Evolutionary conservation across 2,329 filamentous ascomycete species (phyloP).

Genomic region (Fusarium albosuccineum): DNA sequence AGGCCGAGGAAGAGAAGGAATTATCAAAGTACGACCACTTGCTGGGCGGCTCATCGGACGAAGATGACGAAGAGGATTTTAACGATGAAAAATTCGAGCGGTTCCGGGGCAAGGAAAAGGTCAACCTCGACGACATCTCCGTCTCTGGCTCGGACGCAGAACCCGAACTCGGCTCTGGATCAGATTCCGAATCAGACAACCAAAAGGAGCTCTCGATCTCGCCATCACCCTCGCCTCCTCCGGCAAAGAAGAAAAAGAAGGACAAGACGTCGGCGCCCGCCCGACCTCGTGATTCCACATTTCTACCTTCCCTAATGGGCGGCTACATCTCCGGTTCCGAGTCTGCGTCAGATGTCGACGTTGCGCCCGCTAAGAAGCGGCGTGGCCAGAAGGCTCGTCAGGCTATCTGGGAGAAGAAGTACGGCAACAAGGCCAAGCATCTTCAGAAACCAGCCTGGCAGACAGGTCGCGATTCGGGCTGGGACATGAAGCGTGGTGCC

Average conservation of each 20-base stretch:
- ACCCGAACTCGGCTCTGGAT: conserved; percentile 46
- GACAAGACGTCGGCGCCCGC: conserved; percentile 35
- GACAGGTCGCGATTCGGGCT: conserved; percentile 62
- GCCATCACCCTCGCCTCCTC: conserved; percentile 53
- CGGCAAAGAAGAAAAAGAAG: conserved; percentile 52
- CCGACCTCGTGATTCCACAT: conserved; percentile 63
- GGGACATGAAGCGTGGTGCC: conserved; percentile 70
- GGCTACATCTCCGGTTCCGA: conserved; percentile 85
- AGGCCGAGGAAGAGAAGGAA: conserved; percentile 51
- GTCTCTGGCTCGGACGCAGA: conserved; percentile 52
- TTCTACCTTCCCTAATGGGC: conserved; percentile 81
- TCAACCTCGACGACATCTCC: conserved; percentile 57
- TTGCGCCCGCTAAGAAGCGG: conserved; percentile 75
- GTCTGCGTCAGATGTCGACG: conserved; percentile 75
- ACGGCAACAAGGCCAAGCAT: conserved; percentile 77
- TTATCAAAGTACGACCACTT: conserved; percentile 60
- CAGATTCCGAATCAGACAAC: conserved; percentile 40
- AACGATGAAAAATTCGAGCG: conserved; percentile 49
- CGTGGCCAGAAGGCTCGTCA: conserved; percentile 83
- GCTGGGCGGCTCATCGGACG: conserved; percentile 59
- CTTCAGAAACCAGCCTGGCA: conserved; percentile 58
- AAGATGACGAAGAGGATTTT: conserved; percentile 55
- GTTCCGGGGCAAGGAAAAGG: conserved; percentile 52
- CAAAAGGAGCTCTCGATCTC: conserved; percentile 43
- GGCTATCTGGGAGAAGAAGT: conserved; percentile 85